A percentile compares a stretch with the other conserved stretches of the same genome.
Evolutionary conservation across 2,329 filamentous ascomycete genomes (phyloP).

Genomic region (Diplodia corticola): DNA sequence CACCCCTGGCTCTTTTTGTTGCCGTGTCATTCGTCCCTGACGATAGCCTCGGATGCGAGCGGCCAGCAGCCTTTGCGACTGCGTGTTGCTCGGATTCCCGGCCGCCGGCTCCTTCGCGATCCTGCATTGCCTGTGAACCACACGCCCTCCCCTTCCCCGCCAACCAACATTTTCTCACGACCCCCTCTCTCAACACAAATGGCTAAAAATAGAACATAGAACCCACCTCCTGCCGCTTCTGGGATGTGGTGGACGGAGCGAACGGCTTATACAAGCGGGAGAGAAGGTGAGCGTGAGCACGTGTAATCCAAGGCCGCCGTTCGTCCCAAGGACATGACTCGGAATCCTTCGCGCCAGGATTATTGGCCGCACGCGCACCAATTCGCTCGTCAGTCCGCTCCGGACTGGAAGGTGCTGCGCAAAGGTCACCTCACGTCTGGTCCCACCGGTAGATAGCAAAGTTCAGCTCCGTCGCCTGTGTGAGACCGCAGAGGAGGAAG

Average conservation of each 20-base stretch:
- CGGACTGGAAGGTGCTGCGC: no score
- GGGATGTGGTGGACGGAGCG: neutral
- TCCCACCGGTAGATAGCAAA: neutral
- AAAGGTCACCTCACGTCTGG: constrained; percentile 9
- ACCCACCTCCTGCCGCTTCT: neutral
- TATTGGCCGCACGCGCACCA: neutral
- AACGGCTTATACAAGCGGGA: neutral
- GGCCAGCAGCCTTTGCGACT: neutral
- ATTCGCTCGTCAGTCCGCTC: neutral
- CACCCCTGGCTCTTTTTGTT: neutral
- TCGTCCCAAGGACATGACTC: neutral
- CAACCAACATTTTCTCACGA: neutral
- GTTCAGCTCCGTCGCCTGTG: neutral
- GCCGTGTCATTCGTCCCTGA: neutral
- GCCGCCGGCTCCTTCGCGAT: neutral
- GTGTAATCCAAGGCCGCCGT: neutral
- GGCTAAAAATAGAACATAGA: neutral
- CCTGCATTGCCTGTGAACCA: neutral
- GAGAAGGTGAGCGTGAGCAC: neutral
- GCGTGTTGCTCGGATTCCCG: neutral
- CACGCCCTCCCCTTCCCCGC: neutral
- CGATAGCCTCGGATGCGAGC: neutral
- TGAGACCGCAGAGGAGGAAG: neutral
- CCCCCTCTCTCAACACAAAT: neutral
- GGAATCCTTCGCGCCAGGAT: constrained; percentile 15